These are phyloP conservation scores for Saccharomycopsis babjevae DNA, from an alignment of 805 yeast genomes.

Conservation along the genomic window DNA sequence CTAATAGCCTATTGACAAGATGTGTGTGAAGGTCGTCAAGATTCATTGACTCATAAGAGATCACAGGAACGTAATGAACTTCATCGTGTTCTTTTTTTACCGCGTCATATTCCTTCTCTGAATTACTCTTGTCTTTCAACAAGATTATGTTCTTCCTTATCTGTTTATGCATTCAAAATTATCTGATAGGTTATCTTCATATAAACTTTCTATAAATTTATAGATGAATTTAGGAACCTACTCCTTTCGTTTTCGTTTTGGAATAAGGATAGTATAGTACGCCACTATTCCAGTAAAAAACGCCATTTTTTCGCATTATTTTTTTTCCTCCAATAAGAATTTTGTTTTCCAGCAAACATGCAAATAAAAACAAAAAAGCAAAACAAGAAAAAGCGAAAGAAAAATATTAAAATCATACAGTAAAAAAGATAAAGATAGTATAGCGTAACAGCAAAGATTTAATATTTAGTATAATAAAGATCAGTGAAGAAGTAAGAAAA, in stretches of 20 bases:
- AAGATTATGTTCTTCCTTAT: slow-evolving; percentile 33
- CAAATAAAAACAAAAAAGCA: neutral
- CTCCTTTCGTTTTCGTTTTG: too few species aligned
- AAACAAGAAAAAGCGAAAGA: neutral
- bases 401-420: neutral
- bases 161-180: neutral
- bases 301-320: neutral
- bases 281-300: neutral
- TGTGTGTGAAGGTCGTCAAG: neutral
- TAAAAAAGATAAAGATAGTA: too few species aligned
- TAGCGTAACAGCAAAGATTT: neutral
- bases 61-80: slow-evolving; percentile 60
- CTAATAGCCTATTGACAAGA: slow-evolving; percentile 18
- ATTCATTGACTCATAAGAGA: slow-evolving; percentile 36
- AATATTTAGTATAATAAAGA: neutral
- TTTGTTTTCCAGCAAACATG: neutral
- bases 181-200: neutral
- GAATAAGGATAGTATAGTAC: neutral
- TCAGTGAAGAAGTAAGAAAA: neutral
- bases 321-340: neutral
- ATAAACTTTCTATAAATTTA: too few species aligned
- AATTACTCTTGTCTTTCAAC: slow-evolving; percentile 57
- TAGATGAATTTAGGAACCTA: too few species aligned
- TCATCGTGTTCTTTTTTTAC: slow-evolving; percentile 28
- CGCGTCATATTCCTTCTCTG: slow-evolving; percentile 49